Evolutionary conservation across 2,329 filamentous ascomycete genomes (phyloP), one percentile per base, ranked within the genome.

Genomic region (Knufia petricola): DNA sequence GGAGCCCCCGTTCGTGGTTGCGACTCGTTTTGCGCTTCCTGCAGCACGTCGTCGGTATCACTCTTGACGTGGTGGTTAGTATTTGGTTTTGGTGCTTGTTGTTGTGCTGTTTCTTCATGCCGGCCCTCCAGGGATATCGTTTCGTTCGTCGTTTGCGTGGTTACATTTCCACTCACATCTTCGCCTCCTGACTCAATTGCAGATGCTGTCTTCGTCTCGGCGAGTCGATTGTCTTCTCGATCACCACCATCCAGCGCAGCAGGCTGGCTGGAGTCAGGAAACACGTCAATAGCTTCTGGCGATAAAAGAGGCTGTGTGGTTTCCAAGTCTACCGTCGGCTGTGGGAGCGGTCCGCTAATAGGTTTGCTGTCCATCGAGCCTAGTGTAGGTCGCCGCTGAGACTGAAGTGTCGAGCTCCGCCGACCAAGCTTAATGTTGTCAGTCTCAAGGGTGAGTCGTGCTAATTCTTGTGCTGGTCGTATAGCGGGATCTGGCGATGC

Each of bases 371-470:
- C 50, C n/a, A 53, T 52, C 24, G 52, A 49, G 21, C 53, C 57
- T 21, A 58, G 46, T 23, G 50, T 55, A 12, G 60, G 61, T 21
- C 58, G 60, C 37, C 55, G 51, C 36, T 46, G 53, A 13, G 49
- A 47, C 28, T 51, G 52, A 23, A 58, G 45, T 47, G 71, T 68
- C 21, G 73, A 74, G 49, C 68, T 64, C 52, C 71, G 64, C 49
- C 74, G 69, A 50, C 74, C 70, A 20, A 68, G 69, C 32, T 71
- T 76, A 32, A 74, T 73, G 40, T 72, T 72, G 20, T 74, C 70
- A 53, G 72, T 77, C 50, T 86, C 78, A 19, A 95, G 72, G 1
- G 88, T 88, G 32, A 89, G 77, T 43, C 87, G 82, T 21, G 88
- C 88, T 28, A 95, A 74, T 55, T 87, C 79, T 57, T 84, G 82